These are phyloP conservation scores for Podochytrium sp. DNA, from an alignment of 192 early-diverging fungal species.

Conservation along the genomic window DNA sequence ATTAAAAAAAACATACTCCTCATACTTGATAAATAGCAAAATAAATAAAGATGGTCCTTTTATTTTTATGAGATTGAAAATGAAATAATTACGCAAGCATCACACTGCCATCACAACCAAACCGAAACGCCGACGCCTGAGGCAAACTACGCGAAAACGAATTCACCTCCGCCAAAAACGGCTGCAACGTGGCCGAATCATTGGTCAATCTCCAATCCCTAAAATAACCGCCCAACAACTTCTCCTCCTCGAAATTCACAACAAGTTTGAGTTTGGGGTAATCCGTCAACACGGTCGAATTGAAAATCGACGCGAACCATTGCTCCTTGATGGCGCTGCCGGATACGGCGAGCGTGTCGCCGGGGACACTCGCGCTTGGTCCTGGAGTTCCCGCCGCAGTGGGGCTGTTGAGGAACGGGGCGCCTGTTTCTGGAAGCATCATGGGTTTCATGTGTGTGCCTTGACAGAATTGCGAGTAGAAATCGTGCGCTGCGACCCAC, in stretches of 20 bases:
- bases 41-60: no score
- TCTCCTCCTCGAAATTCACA: slow-evolving; percentile 50
- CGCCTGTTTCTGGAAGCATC: slow-evolving; percentile 45
- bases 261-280: slow-evolving; percentile 10
- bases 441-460: slow-evolving; percentile 45
- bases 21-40: no score
- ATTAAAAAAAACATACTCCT: no score
- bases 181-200: not conserved
- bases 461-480: slow-evolving; percentile 45
- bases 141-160: not conserved
- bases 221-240: not conserved
- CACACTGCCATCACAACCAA: not conserved
- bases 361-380: not conserved
- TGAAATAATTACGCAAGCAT: not conserved
- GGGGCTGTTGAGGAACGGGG: slow-evolving; percentile 24
- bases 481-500: slow-evolving; percentile 29
- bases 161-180: not conserved
- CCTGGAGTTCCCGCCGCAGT: not conserved
- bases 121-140: not conserved
- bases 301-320: not conserved
- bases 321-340: slow-evolving; percentile 35
- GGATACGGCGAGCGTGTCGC: not conserved
- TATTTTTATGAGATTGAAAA: not conserved
- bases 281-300: not conserved
- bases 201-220: not conserved